Evolutionary conservation across 345 rosid genomes (phyloP), one percentile per base, ranked within the genome.

Genomic region (Corchorus capsularis): DNA sequence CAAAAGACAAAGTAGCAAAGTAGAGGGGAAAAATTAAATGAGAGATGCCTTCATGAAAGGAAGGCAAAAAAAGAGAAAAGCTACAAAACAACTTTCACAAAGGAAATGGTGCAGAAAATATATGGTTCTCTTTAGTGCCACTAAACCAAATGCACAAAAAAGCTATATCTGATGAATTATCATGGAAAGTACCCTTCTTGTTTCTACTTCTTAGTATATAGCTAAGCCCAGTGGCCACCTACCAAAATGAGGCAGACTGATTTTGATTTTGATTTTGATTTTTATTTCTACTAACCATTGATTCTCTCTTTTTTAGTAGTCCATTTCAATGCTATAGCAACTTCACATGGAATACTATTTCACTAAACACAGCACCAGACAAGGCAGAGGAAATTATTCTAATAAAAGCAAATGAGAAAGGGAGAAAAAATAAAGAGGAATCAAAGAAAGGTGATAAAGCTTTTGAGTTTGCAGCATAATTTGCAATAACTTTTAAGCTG

Each of bases 41-140:
- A n/a, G 10, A 14, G 11, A 34, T 62, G 66, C 66, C 66, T 5
- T 62, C 66, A 62, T 1, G 3, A 41, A 41, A 64, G 57, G 54
- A 14, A 15, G 39, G 54, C 27, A 27, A 22, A 22, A 22, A n/a
- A 66, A 34, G 60, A 54, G 52, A 69, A 27, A 77, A 77, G 47
- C 37, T 65, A 20, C 72, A 77, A 77, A 73, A 16, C 73, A 37
- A 74, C 84, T 74, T 77, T 77, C 52, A 56, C 63, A 46, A 77
- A 74, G 43, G 53, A 60, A 65, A 72, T 10, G 49, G 39, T 43
- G 15, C 67, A 77, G 20, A 62, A 77, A 69, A 77, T 13, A 2
- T 9, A 15, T 69, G 69, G 22, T 62, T n/a, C 43, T 39, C 47
- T 57, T 37, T 49, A 73, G 17, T 69, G 78, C 74, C 78, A 54